Conservation (phyloP, 129 eudicot species). For the Chrysanthemum lavandulifolium region DNA sequence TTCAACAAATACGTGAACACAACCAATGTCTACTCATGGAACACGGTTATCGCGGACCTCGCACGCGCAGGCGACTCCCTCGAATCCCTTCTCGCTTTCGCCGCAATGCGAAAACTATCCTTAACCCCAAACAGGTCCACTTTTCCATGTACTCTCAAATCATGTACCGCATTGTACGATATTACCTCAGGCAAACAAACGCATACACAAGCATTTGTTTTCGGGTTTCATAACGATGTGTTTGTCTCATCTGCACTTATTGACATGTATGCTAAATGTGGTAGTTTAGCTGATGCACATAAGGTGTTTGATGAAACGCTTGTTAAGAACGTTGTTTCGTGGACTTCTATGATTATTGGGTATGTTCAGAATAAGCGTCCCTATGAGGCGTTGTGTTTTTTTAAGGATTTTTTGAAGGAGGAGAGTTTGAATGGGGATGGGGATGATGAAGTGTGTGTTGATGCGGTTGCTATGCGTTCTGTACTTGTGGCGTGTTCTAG, state of each 20-base stretch:
- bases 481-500: conserved; percentile 45
- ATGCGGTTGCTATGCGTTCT: conserved; percentile 41
- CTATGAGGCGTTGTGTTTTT: conserved; percentile 30
- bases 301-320: conserved; percentile 54
- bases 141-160: conserved; percentile 41
- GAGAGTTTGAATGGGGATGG: conserved; percentile 20
- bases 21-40: conserved; percentile 42
- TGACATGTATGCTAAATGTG: conserved; percentile 51
- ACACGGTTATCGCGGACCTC: conserved; percentile 39
- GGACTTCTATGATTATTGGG: conserved; percentile 63
- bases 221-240: conserved; percentile 34
- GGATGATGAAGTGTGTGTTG: conserved; percentile 10
- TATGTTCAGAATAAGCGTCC: conserved; percentile 42
- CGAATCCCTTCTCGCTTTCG: conserved; percentile 44
- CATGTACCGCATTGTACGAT: conserved; percentile 38
- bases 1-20: conserved; percentile 45
- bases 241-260: conserved; percentile 44
- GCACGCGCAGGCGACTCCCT: conserved; percentile 41
- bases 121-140: conserved; percentile 42
- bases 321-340: conserved; percentile 47
- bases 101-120: conserved; percentile 42
- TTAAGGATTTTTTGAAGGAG: conserved; percentile 29
- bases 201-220: conserved; percentile 35
- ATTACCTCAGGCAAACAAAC: conserved; percentile 36
- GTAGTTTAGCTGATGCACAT: conserved; percentile 40